phyloP scores from a whole-genome alignment of 2,329 filamentous ascomycete species.

The Apiospora saccharicola region DNA sequence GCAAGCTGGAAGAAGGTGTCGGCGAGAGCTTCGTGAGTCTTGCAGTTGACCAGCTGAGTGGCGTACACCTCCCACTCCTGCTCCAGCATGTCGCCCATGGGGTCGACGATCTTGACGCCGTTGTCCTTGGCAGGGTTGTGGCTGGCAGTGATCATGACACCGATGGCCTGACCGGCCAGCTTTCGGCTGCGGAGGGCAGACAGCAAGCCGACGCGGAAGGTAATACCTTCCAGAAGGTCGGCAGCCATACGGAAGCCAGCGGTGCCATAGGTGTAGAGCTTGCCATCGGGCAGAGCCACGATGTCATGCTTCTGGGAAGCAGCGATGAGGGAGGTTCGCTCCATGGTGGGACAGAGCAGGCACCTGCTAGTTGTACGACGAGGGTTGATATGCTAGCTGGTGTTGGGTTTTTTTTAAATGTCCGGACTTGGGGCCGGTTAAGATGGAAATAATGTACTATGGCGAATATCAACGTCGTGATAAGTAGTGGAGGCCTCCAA shows the following conservation, averaged over 20 bases:
- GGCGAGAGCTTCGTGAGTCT: conserved; percentile 75
- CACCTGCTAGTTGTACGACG: background rate
- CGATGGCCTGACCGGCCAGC: conserved; percentile 88
- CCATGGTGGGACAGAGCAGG: conserved; percentile 49
- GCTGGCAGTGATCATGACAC: conserved; percentile 95
- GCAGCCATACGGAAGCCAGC: conserved; percentile 75
- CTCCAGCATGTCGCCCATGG: conserved; percentile 97
- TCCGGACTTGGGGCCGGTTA: background rate
- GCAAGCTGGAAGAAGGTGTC: conserved; percentile 80
- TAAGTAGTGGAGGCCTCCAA: conserved; percentile 14
- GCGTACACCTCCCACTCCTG: conserved; percentile 93
- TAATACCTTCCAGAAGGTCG: conserved; percentile 87
- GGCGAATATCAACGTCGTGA: conserved; percentile 9
- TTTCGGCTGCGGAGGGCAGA: conserved; percentile 89
- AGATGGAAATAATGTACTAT: background rate
- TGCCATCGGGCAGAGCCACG: conserved; percentile 54
- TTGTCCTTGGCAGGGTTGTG: conserved; percentile 92
- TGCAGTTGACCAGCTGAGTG: conserved; percentile 87
- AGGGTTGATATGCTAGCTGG: conserved; percentile 3
- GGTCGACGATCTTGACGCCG: conserved; percentile 95
- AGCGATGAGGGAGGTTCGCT: conserved; percentile 60
- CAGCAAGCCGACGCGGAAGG: conserved; percentile 90
- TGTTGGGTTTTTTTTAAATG: background rate
- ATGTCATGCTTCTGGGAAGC: conserved; percentile 70
- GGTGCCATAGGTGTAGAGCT: conserved; percentile 70